Conservation (phyloP, 257 asterid species). For the Solanum infundibuliforme region DNA sequence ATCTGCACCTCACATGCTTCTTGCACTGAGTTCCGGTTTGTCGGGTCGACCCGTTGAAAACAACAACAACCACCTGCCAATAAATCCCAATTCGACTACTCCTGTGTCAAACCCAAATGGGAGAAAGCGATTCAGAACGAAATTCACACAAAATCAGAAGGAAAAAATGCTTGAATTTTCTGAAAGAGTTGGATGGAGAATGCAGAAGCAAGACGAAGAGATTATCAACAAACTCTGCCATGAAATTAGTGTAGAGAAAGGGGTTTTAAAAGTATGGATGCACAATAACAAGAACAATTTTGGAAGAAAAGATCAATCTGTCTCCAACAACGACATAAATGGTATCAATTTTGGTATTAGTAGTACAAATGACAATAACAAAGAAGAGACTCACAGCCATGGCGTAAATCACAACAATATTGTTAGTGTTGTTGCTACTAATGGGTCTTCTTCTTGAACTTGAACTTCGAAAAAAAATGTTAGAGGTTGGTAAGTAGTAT, state of each 20-base stretch:
- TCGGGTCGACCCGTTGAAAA: constrained; percentile 3
- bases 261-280: constrained; percentile 30
- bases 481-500: neutral
- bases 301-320: constrained; percentile 4
- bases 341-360: constrained; percentile 1
- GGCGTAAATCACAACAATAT: neutral
- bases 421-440: constrained; percentile 24
- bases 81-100: neutral
- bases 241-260: constrained; percentile 17
- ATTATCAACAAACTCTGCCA: constrained; percentile 10
- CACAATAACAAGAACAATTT: constrained; percentile 25
- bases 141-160: constrained; percentile 22
- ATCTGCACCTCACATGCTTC: constrained; percentile 46
- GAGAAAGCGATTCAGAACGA: constrained; percentile 15
- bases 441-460: constrained; percentile 54
- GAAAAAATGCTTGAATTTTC: constrained; percentile 24
- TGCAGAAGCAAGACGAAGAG: constrained; percentile 24
- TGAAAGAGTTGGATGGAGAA: constrained; percentile 21
- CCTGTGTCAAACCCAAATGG: neutral
- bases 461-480: constrained; percentile 8
- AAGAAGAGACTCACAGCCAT: constrained; percentile 1
- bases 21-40: constrained; percentile 32
- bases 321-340: neutral
- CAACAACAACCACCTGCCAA: neutral
- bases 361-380: constrained; percentile 10